phyloP scores from a whole-genome alignment of 2,329 filamentous ascomycete species.

The Fusarium sp. region DNA sequence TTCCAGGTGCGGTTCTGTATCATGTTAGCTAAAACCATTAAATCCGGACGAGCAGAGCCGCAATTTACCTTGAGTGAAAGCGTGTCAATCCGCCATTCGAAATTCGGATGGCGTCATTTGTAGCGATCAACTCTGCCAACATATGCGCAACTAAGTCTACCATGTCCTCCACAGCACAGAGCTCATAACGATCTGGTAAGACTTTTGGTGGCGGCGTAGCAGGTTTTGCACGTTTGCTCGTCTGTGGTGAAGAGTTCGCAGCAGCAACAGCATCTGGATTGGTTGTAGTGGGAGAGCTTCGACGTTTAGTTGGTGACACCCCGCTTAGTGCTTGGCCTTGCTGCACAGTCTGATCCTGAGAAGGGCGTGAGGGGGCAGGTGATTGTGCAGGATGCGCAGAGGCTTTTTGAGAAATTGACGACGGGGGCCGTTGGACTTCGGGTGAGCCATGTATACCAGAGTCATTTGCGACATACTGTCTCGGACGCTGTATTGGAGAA shows the following conservation, averaged over 20 bases:
- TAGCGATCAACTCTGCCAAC: conserved; percentile 92
- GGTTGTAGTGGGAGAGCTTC: conserved; percentile 45
- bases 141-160: conserved; percentile 93
- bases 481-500: conserved; percentile 41
- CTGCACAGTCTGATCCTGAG: conserved; percentile 27
- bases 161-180: conserved; percentile 85
- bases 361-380: conserved; percentile 32
- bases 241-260: conserved; percentile 43
- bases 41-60: not conserved
- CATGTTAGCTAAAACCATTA: conserved; percentile 38
- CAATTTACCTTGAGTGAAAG: conserved; percentile 86
- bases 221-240: conserved; percentile 66
- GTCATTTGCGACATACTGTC: conserved; percentile 43
- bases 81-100: conserved; percentile 85
- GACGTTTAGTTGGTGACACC: conserved; percentile 52
- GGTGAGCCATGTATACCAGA: conserved; percentile 36
- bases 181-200: conserved; percentile 81
- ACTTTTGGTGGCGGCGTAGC: conserved; percentile 65
- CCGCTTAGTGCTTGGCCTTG: conserved; percentile 32
- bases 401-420: conserved; percentile 41
- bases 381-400: conserved; percentile 36
- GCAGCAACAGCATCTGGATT: conserved; percentile 46
- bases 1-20: conserved; percentile 78
- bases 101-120: conserved; percentile 87
- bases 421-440: conserved; percentile 33